Conservation (phyloP, 148 eudicot species). For the Vaccinium darrowii region DNA sequence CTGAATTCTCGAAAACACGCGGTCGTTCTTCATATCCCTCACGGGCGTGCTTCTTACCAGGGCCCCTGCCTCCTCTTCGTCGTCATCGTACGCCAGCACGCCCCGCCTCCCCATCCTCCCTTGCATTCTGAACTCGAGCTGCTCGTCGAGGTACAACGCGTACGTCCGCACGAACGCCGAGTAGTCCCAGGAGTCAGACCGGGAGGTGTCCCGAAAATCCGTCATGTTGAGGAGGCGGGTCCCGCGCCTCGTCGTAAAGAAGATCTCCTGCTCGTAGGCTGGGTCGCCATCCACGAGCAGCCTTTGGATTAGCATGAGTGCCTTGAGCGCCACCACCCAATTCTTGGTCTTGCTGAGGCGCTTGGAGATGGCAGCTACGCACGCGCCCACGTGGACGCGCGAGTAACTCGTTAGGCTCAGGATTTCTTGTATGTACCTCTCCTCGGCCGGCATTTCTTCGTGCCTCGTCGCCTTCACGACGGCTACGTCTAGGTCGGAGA, state of each 20-base stretch:
- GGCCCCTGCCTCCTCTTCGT: conserved; percentile 16
- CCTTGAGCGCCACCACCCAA: conserved; percentile 90
- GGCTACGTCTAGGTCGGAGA: conserved; percentile 81
- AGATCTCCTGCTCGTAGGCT: conserved; percentile 75
- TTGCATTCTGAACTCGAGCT: conserved; percentile 70
- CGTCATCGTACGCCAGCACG: conserved; percentile 29
- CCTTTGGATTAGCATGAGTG: conserved; percentile 69
- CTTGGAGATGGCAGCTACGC: conserved; percentile 57
- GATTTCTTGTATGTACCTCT: conserved; percentile 61
- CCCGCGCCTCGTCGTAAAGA: conserved; percentile 80
- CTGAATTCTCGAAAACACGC: conserved; percentile 43
- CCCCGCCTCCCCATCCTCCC: conserved; percentile 38
- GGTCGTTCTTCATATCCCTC: conserved; percentile 40
- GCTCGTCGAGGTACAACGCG: conserved; percentile 69
- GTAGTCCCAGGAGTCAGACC: conserved; percentile 70
- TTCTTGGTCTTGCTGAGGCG: conserved; percentile 81
- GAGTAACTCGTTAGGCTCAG: conserved; percentile 70
- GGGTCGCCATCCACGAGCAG: conserved; percentile 70
- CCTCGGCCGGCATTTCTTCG: conserved; percentile 79
- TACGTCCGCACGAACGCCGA: conserved; percentile 77
- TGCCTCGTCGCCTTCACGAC: conserved; percentile 90
- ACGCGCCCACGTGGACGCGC: conserved; percentile 42
- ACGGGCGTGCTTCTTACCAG: conserved; percentile 30
- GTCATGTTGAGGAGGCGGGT: conserved; percentile 83
- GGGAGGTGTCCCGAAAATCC: conserved; percentile 64